phyloP scores from a whole-genome alignment of 768 basidiomycete genomes.

The Boletus sp. region DNA sequence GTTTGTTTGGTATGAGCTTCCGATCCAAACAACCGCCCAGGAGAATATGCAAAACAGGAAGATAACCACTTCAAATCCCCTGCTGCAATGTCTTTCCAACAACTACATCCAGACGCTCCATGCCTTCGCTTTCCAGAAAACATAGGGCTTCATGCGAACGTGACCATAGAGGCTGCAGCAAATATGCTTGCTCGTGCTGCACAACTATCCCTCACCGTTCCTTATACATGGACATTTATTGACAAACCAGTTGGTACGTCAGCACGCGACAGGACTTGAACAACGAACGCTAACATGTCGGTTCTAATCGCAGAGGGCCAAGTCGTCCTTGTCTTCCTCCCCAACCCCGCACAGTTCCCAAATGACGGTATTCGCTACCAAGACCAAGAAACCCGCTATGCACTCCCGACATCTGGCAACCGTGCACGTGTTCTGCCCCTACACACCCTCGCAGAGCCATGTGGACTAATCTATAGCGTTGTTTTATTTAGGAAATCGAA shows the following conservation, averaged over 20 bases:
- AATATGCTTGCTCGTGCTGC: slow-evolving; percentile 61
- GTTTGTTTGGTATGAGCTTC: slow-evolving; percentile 29
- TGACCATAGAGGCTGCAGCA: slow-evolving; percentile 56
- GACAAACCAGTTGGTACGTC: slow-evolving; percentile 70
- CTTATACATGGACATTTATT: slow-evolving; percentile 71
- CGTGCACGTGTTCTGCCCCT: slow-evolving; percentile 44
- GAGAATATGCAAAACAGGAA: slow-evolving; percentile 11
- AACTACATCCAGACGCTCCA: slow-evolving; percentile 56
- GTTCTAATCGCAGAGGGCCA: slow-evolving; percentile 51
- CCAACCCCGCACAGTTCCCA: slow-evolving; percentile 57
- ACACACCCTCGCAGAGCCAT: background rate
- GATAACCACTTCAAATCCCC: background rate
- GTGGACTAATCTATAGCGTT: background rate
- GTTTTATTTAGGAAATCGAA: slow-evolving; percentile 63
- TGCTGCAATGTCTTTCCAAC: slow-evolving; percentile 32
- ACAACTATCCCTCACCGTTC: slow-evolving; percentile 50
- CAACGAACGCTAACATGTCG: background rate
- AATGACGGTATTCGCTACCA: slow-evolving; percentile 76
- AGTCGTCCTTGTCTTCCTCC: slow-evolving; percentile 63
- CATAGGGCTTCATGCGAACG: slow-evolving; percentile 51
- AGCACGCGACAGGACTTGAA: background rate
- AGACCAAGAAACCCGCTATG: slow-evolving; percentile 64
- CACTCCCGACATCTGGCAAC: slow-evolving; percentile 43
- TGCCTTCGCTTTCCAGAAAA: slow-evolving; percentile 72
- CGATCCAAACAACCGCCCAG: slow-evolving; percentile 29